These are phyloP conservation scores for Aspergillus nomiae DNA, from an alignment of 2,329 filamentous ascomycete genomes.

Conservation along the genomic window DNA sequence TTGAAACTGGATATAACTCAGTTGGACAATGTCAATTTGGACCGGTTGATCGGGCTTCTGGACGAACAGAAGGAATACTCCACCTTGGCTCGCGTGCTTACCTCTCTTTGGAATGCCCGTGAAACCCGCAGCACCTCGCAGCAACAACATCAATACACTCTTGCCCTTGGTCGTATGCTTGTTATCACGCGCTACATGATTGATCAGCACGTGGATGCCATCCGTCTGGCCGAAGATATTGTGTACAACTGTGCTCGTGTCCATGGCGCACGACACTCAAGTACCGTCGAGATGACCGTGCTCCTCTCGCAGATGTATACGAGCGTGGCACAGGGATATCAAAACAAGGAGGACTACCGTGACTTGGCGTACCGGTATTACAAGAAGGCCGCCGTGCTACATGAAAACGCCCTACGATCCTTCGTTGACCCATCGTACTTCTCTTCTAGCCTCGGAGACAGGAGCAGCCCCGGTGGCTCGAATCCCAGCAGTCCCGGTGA, in stretches of 20 bases:
- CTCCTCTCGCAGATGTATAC: slow-evolving; percentile 56
- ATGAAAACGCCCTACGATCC: slow-evolving; percentile 43
- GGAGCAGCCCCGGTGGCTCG: background rate
- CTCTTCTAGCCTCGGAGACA: background rate
- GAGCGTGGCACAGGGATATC: slow-evolving; percentile 41
- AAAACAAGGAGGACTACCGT: slow-evolving; percentile 31
- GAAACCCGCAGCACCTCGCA: slow-evolving; percentile 44
- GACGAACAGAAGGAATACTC: slow-evolving; percentile 50
- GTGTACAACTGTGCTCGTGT: slow-evolving; percentile 58
- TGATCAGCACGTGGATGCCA: slow-evolving; percentile 47
- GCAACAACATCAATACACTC: slow-evolving; percentile 36
- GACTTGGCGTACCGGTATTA: slow-evolving; percentile 42
- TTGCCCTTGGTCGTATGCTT: slow-evolving; percentile 53
- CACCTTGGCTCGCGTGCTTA: slow-evolving; percentile 46
- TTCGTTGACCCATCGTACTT: slow-evolving; percentile 33
- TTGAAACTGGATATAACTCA: slow-evolving; percentile 49
- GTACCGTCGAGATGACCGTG: slow-evolving; percentile 52
- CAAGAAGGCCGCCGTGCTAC: slow-evolving; percentile 39
- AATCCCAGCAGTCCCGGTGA: background rate
- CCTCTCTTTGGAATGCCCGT: slow-evolving; percentile 48
- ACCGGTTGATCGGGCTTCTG: slow-evolving; percentile 45
- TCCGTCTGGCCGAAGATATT: slow-evolving; percentile 55
- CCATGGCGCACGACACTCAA: slow-evolving; percentile 50
- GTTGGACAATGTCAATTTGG: slow-evolving; percentile 43
- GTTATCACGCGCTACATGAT: slow-evolving; percentile 54